Evolutionary conservation across 768 basidiomycete genomes (phyloP), one percentile per base, ranked within the genome.

Genomic region (Russula brevipes): DNA sequence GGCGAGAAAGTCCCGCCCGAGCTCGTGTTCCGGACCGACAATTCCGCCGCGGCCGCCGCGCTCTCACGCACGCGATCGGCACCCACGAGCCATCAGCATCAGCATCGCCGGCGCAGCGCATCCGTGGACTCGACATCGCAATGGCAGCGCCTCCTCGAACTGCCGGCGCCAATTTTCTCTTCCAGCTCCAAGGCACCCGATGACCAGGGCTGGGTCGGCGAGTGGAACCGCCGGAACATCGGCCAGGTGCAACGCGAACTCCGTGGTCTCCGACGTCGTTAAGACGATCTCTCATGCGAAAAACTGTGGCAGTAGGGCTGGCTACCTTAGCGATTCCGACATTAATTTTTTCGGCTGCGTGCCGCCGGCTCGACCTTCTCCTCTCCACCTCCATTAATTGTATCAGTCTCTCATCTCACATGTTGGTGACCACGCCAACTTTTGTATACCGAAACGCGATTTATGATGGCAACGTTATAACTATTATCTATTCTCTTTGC

Each of bases 211-310:
- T 68, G 67, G 67, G 53, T 66, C 8, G 67, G 67, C 4, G 47
- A n/a, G 24, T 68, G 67, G 67, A 68, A 68, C 47, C 65, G 67
- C 24, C 49, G 41, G n/a, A 66, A 66, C 38, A 68, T 68, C 2
- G 36, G 30, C 1, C 60, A 63, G 33, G 67, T 68, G 47, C 67
- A 68, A 50, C 55, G 55, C 39, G 67, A 68, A 54, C 65, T 68
- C 36, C 77, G 75, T 35, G 9, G 44, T 51, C 85, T 86, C 61
- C 85, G 52, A 33, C 41, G 33, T 2, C 51, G 49, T 35, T 61
- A 30, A 58, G 17, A 4, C 31, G 38, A 38, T 19, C 17, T 4
- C 38, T 16, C 12, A 42, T 42, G 12, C 14, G 19, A 14, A 31
- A 42, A 31, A 42, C 19, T 33, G 19, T 17, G 12, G 14, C 36